Evolutionary conservation across 73 alveolate genomes (phyloP).

Genomic region (Paramecium tetraurelia): DNA sequence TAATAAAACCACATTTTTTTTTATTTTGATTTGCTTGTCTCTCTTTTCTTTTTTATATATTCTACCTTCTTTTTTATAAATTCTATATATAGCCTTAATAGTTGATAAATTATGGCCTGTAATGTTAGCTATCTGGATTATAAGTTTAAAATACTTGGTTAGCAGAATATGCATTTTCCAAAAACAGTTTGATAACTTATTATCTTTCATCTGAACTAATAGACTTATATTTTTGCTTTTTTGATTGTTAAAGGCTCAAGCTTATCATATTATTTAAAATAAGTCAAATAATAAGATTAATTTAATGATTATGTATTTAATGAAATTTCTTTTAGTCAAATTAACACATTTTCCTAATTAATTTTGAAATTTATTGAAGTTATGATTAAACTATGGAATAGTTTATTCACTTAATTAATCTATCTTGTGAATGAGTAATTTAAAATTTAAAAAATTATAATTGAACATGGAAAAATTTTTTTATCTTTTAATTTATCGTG

Average conservation of each 20-base stretch:
- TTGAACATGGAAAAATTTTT: too few species aligned
- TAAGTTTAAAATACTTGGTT: background rate
- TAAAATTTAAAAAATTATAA: background rate
- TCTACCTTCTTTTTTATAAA: slow-evolving; percentile 28
- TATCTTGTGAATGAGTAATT: background rate
- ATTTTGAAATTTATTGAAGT: background rate
- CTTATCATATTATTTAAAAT: background rate
- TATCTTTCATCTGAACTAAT: background rate
- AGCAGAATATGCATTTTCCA: background rate
- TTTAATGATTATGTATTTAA: background rate
- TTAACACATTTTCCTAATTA: background rate
- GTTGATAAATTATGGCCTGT: slow-evolving; percentile 41
- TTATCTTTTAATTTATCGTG: too few species aligned
- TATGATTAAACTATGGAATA: background rate
- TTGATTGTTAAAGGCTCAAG: background rate
- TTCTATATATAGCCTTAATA: slow-evolving; percentile 10
- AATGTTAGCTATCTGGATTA: background rate
- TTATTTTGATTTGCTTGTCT: background rate
- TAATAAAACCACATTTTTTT: background rate
- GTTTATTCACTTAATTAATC: background rate
- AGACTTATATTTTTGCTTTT: background rate
- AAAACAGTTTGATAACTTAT: background rate
- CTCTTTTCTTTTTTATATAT: slow-evolving; percentile 3
- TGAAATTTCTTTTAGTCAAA: background rate
- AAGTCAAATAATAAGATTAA: background rate